Conservation (phyloP, 2,329 filamentous ascomycete species). For the Thielaviopsis ethacetica region DNA sequence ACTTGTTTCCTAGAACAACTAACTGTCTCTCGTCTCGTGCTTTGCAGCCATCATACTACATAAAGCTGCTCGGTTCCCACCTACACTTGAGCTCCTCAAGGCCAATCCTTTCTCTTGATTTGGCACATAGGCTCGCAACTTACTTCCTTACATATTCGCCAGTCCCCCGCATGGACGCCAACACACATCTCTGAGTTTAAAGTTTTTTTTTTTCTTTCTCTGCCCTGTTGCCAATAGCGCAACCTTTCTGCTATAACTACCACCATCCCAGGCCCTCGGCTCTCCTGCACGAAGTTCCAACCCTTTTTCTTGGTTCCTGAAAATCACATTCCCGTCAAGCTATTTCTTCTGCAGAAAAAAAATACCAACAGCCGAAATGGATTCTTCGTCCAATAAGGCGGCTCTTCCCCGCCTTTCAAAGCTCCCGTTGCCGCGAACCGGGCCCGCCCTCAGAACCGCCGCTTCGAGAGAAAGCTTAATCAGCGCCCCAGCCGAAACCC, state of each 20-base stretch:
- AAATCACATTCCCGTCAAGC: neutral
- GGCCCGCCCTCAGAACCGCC: constrained; percentile 2
- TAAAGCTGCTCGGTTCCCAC: neutral
- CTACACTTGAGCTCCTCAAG: neutral
- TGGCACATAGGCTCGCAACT: neutral
- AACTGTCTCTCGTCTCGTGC: neutral
- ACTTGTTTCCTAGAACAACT: neutral
- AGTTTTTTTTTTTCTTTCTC: neutral
- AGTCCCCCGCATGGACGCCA: neutral
- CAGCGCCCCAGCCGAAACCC: constrained; percentile 5
- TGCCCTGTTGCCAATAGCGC: neutral
- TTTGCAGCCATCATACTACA: neutral
- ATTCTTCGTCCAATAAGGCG: constrained; percentile 5
- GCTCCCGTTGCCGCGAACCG: constrained; percentile 9
- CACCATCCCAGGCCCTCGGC: neutral
- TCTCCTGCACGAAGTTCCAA: neutral
- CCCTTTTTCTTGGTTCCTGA: neutral
- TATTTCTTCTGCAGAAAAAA: neutral
- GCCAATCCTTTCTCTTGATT: neutral
- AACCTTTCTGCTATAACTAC: neutral
- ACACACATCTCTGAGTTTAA: neutral
- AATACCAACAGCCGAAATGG: neutral
- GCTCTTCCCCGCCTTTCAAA: constrained; percentile 11
- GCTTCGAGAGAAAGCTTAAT: constrained; percentile 10
- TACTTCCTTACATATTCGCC: neutral